A percentile compares a stretch with the other conserved stretches of the same genome.
phyloP scores from a whole-genome alignment of 2,329 filamentous ascomycete species.

The Emergomyces pasteurianus region DNA sequence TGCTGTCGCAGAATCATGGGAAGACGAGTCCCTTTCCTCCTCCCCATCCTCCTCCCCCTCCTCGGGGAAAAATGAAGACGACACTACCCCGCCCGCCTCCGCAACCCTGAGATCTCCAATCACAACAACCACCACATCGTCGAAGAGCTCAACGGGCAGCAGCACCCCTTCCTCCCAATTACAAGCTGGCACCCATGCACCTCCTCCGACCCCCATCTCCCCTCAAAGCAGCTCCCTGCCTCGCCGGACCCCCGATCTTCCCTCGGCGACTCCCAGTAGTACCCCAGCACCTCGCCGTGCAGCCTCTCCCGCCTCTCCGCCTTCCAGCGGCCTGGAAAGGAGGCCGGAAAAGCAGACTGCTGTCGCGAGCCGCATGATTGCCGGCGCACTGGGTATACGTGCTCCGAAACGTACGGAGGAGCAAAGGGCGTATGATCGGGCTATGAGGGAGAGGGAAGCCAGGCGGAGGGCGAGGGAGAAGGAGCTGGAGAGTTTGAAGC shows the following conservation, averaged over 20 bases:
- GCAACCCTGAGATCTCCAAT: slow-evolving; percentile 12
- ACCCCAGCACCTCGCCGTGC: slow-evolving; percentile 27
- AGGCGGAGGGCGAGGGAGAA: slow-evolving; percentile 62
- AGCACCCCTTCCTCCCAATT: slow-evolving; percentile 14
- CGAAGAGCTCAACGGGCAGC: slow-evolving; percentile 20
- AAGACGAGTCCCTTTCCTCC: slow-evolving; percentile 50
- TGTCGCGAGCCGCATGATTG: slow-evolving; percentile 80
- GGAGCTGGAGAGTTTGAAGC: slow-evolving; percentile 50
- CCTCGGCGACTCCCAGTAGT: slow-evolving; percentile 57
- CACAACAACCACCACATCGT: slow-evolving; percentile 14
- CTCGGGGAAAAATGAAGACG: slow-evolving; percentile 18
- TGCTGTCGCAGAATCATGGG: slow-evolving; percentile 59
- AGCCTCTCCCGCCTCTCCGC: slow-evolving; percentile 27
- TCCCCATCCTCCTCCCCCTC: slow-evolving; percentile 34
- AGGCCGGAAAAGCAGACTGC: slow-evolving; percentile 88
- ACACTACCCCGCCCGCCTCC: slow-evolving; percentile 14
- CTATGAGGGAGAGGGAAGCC: slow-evolving; percentile 72
- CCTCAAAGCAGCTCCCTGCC: slow-evolving; percentile 27
- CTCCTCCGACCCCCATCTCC: slow-evolving; percentile 56
- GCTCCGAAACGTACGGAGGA: slow-evolving; percentile 76
- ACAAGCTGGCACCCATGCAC: slow-evolving; percentile 22
- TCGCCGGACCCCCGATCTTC: slow-evolving; percentile 22
- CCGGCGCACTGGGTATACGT: slow-evolving; percentile 70
- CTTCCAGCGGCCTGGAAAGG: slow-evolving; percentile 10
- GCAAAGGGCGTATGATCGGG: slow-evolving; percentile 73